Evolutionary conservation across 352 stramenopile species (phyloP).

Genomic region (Globisporangium viniferum): DNA sequence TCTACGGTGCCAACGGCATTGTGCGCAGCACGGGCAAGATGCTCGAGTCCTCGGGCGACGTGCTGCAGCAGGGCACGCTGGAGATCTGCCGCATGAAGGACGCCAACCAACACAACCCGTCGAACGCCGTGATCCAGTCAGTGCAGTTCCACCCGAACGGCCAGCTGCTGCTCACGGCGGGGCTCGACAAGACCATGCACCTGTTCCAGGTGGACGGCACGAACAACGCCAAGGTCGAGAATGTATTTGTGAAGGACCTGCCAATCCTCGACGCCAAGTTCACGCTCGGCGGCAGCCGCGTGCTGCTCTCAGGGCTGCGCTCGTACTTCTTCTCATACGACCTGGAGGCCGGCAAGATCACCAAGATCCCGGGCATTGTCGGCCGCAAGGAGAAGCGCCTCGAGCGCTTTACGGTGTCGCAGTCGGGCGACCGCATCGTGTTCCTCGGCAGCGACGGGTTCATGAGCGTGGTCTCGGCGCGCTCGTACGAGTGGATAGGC

Average conservation of each 20-base stretch:
- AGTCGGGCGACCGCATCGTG: constrained; percentile 86
- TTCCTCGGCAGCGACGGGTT: constrained; percentile 96
- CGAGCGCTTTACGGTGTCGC: constrained; percentile 89
- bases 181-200: constrained; percentile 91
- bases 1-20: constrained; percentile 34
- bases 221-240: constrained; percentile 87
- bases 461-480: constrained; percentile 90
- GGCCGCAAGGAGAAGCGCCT: constrained; percentile 91
- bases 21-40: constrained; percentile 59
- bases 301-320: constrained; percentile 91
- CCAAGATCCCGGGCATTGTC: constrained; percentile 88
- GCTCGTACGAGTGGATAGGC: constrained; percentile 91
- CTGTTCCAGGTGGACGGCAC: constrained; percentile 92
- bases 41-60: constrained; percentile 44
- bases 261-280: constrained; percentile 88
- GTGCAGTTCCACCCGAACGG: constrained; percentile 89
- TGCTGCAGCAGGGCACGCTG: constrained; percentile 58
- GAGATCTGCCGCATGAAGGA: constrained; percentile 86
- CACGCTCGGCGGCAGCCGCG: constrained; percentile 66
- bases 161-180: constrained; percentile 86
- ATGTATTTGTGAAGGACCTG: constrained; percentile 89
- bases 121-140: constrained; percentile 81
- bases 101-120: constrained; percentile 88
- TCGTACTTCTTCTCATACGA: constrained; percentile 98
- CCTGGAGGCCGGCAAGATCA: constrained; percentile 88